phyloP scores from a whole-genome alignment of 2,329 filamentous ascomycete genomes.

The Macroventuria anomochaeta region DNA sequence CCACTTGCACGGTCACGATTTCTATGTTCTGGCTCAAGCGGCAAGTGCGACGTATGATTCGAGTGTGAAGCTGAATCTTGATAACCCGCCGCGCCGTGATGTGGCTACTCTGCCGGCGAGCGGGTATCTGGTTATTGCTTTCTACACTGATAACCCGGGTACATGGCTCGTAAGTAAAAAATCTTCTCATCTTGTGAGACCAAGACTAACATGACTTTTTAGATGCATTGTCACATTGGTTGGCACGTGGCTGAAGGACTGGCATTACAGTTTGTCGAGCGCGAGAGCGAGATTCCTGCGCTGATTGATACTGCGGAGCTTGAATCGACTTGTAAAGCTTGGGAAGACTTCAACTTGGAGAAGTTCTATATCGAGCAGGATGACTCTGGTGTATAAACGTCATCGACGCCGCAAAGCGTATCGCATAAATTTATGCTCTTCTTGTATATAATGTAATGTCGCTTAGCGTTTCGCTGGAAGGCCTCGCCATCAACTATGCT shows the following conservation, averaged over 20 bases:
- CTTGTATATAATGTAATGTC: too few relatives aligned
- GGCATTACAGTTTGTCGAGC: slow-evolving; percentile 60
- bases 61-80: slow-evolving; percentile 19
- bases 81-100: slow-evolving; percentile 39
- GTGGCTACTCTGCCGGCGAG: slow-evolving; percentile 35
- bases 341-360: slow-evolving; percentile 1
- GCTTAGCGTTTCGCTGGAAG: too few relatives aligned
- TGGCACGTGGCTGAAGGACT: slow-evolving; percentile 66
- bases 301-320: not conserved
- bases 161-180: slow-evolving; percentile 35
- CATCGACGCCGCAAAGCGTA: too few relatives aligned
- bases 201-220: too few relatives aligned
- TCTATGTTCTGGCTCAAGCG: slow-evolving; percentile 58
- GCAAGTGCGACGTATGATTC: slow-evolving; percentile 31
- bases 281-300: slow-evolving; percentile 31
- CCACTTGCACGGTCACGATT: slow-evolving; percentile 60
- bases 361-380: slow-evolving; percentile 7
- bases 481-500: too few relatives aligned
- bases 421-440: too few relatives aligned
- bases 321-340: slow-evolving; percentile 2
- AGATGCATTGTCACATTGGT: slow-evolving; percentile 43
- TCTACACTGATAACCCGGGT: slow-evolving; percentile 61
- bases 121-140: slow-evolving; percentile 57
- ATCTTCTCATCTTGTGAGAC: too few relatives aligned
- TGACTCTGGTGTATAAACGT: slow-evolving; percentile 4